Evolutionary conservation across 208 protist species (phyloP).

Genomic region (Trypanosomatidae sp.): DNA sequence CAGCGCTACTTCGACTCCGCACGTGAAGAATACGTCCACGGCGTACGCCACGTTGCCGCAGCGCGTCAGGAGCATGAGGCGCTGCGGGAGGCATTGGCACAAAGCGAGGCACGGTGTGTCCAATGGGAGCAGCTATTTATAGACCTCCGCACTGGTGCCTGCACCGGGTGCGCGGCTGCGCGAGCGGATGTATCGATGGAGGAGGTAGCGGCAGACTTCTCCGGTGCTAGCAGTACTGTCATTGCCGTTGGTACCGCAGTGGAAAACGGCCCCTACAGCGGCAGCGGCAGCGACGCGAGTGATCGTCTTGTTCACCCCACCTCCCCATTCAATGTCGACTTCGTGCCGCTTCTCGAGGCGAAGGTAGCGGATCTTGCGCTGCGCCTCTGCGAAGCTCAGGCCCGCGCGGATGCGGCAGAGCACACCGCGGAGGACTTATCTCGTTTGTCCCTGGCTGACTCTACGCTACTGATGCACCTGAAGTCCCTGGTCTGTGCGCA

Average conservation of each 20-base stretch:
- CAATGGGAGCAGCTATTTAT: slow-evolving; percentile 30
- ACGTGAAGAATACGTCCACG: slow-evolving; percentile 5
- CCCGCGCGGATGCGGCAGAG: slow-evolving; percentile 19
- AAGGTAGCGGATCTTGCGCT: slow-evolving; percentile 70
- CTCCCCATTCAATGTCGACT: not conserved
- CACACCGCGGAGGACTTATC: slow-evolving; percentile 3
- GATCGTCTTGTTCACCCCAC: not conserved
- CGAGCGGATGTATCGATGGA: not conserved
- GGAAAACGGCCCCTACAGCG: not conserved
- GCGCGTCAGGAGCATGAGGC: slow-evolving; percentile 28
- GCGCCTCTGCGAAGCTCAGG: slow-evolving; percentile 34
- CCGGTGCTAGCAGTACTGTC: not conserved
- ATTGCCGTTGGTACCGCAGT: not conserved
- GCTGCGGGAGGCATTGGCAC: slow-evolving; percentile 25
- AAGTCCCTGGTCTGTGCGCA: slow-evolving; percentile 18
- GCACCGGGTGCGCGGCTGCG: not conserved
- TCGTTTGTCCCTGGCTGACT: slow-evolving; percentile 6
- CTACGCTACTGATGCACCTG: slow-evolving; percentile 7
- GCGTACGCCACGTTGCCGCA: slow-evolving; percentile 10
- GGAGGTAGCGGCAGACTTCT: not conserved
- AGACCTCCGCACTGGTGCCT: not conserved
- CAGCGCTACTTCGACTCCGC: slow-evolving; percentile 7
- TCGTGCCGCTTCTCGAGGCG: slow-evolving; percentile 36
- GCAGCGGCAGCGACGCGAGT: slow-evolving; percentile 1
- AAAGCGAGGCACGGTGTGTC: slow-evolving; percentile 16